Evolutionary conservation across 148 eudicot species (phyloP), one percentile per base, ranked within the genome.

Genomic region (Vaccinium myrtillus): DNA sequence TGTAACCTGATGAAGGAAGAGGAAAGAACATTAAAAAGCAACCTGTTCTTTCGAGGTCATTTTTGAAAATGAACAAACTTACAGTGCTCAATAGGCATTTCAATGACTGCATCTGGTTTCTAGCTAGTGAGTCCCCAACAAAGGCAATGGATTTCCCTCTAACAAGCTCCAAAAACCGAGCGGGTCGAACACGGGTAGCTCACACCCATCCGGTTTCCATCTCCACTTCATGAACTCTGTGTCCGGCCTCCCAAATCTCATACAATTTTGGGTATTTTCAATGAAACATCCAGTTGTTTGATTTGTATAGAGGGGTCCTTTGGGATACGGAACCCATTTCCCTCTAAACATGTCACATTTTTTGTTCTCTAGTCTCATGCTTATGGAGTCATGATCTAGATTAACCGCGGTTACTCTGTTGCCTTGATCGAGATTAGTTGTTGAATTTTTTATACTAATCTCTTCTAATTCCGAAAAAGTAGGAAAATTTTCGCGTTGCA

Each of bases 51-150:
- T 43, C 0, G 46, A 43, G 46, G 73, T n/a, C 65, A 67, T 67
- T 67, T 67, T 23, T 23, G 1, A 2, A 8, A 5, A 36, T 10
- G 48, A 27, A 48, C 8, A 23, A 51, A 85, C 83, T 80, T 90
- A 92, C 86, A 56, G 84, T 69, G 4, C 88, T 83, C 54, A 90
- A 80, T n/a, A 91, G 86, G 75, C 95, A 91, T 53, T 86, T 23
- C 58, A 91, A 80, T 0, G 93, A 92, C 83, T 91, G 93, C 81
- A 89, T 49, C 21, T 92, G 95, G 83, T 91, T 92, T 23, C 93
- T 82, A 11, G 92, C 92, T 14, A 92, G 83, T 0, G 94, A 92
- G 49, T 92, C 95, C 54, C 91, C 93, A 65, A 90, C 85, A 74
- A 92, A 92, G 49, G 92, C 93, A 71, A 90, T 88, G 23, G 78